A percentile compares a stretch with the other conserved stretches of the same genome.
These are phyloP conservation scores for Zymoseptoria brevis DNA, from an alignment of 2,329 filamentous ascomycete genomes.

Conservation along the genomic window DNA sequence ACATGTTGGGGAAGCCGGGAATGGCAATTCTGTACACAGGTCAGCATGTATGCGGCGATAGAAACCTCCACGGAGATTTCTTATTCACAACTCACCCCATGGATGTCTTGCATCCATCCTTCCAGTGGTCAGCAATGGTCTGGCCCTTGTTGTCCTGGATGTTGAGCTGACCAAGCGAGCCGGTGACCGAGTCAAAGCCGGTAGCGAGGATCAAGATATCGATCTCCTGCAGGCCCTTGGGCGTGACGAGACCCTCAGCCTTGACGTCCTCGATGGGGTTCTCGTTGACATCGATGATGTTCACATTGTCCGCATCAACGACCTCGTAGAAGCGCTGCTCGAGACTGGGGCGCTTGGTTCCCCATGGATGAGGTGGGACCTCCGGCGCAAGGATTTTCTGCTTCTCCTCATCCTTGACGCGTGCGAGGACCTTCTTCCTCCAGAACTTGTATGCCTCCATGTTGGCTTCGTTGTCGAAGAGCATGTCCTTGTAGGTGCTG, in stretches of 20 bases:
- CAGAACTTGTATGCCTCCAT: slow-evolving; percentile 33
- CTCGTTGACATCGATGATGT: slow-evolving; percentile 35
- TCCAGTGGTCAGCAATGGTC: slow-evolving; percentile 38
- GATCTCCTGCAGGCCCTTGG: slow-evolving; percentile 36
- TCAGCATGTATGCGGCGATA: neutral
- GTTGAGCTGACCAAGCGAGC: slow-evolving; percentile 31
- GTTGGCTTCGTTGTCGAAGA: slow-evolving; percentile 33
- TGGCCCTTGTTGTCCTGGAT: slow-evolving; percentile 29
- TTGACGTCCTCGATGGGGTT: slow-evolving; percentile 34
- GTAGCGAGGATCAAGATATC: slow-evolving; percentile 39
- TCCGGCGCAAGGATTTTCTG: slow-evolving; percentile 47
- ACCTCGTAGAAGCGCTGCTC: slow-evolving; percentile 40
- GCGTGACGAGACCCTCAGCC: slow-evolving; percentile 33
- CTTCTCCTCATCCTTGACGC: slow-evolving; percentile 44
- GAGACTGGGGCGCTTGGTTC: slow-evolving; percentile 37
- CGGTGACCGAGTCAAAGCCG: slow-evolving; percentile 36
- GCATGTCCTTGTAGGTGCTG: slow-evolving; percentile 32
- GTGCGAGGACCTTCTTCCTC: slow-evolving; percentile 33
- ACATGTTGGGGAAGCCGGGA: slow-evolving; percentile 32
- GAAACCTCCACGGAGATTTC: neutral
- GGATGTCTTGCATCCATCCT: slow-evolving; percentile 34
- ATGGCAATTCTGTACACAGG: slow-evolving; percentile 22
- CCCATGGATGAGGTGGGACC: slow-evolving; percentile 46
- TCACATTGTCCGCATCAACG: slow-evolving; percentile 34
- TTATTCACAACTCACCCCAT: slow-evolving; percentile 21